A percentile compares a stretch with the other conserved stretches of the same genome.
phyloP scores from a whole-genome alignment of 1,284 basidiomycete genomes.

The Phellinidium pouzarii region DNA sequence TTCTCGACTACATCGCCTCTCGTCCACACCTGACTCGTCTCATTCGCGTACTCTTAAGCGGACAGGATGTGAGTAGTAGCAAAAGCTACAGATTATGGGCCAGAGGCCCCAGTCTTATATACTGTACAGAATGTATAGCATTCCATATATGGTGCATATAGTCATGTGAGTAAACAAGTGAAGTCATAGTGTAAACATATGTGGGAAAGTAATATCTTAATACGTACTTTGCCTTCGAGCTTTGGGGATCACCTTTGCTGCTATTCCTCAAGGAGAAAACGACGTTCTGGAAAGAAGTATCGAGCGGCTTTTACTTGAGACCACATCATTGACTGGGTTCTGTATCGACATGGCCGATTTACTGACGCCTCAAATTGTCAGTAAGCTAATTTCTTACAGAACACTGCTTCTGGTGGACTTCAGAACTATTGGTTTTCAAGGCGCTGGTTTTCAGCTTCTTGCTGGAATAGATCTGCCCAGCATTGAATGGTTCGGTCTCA shows the following conservation, averaged over 20 bases:
- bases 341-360: slow-evolving; percentile 8
- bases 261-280: not conserved
- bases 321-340: not conserved
- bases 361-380: not conserved
- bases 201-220: no score
- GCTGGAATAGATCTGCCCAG: not conserved
- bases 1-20: slow-evolving; percentile 3
- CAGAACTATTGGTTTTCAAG: not conserved
- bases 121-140: no score
- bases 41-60: not conserved
- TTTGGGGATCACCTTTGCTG: no score
- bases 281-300: not conserved
- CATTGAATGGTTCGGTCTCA: slow-evolving; percentile 1
- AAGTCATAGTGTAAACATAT: no score
- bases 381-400: no score
- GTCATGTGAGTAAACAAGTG: no score
- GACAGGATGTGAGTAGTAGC: no score
- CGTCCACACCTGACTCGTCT: not conserved
- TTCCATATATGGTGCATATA: no score
- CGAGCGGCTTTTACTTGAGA: slow-evolving; percentile 1
- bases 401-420: slow-evolving; percentile 2
- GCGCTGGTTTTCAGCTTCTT: not conserved
- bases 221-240: no score
- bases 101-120: no score
- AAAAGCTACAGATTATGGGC: no score